Conservation (phyloP, 1,139 yeast species). For the Lodderomyces pseudojiufengensis region DNA sequence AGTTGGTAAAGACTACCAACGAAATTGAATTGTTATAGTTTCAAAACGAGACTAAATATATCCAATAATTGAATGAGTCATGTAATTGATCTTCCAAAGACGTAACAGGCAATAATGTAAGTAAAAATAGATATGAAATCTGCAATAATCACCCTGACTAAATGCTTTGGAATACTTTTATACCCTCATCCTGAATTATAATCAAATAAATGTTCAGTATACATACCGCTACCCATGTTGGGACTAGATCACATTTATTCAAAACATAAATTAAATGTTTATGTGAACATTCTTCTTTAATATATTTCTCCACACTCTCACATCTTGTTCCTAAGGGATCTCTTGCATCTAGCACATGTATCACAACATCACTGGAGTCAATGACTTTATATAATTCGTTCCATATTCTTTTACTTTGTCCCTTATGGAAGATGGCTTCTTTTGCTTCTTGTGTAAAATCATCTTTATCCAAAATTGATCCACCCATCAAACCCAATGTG, state of each 20-base stretch:
- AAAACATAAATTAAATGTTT: constrained; percentile 92
- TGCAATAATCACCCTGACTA: constrained; percentile 65
- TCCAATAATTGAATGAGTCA: constrained; percentile 16
- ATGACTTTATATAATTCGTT: constrained; percentile 94
- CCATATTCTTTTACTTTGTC: constrained; percentile 98
- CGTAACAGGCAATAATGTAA: constrained; percentile 17
- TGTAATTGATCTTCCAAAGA: constrained; percentile 23
- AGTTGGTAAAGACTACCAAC: constrained; percentile 43
- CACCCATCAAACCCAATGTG: constrained; percentile 79
- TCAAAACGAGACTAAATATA: constrained; percentile 42
- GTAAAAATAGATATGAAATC: background rate
- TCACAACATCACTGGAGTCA: constrained; percentile 93
- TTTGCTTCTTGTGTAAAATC: constrained; percentile 87
- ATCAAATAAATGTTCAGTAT: constrained; percentile 16
- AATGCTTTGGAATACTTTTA: constrained; percentile 46
- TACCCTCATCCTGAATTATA: background rate
- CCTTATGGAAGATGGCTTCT: constrained; percentile 93
- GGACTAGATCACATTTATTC: constrained; percentile 97
- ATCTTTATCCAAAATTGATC: constrained; percentile 61
- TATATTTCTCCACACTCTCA: constrained; percentile 87
- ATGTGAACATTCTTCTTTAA: constrained; percentile 91
- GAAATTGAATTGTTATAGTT: constrained; percentile 30
- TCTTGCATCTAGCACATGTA: constrained; percentile 94
- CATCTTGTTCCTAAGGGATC: constrained; percentile 97
- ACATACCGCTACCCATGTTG: constrained; percentile 99